Evolutionary conservation across 2,329 filamentous ascomycete genomes (phyloP), one percentile per base, ranked within the genome.

Genomic region (Lachnellula arida): DNA sequence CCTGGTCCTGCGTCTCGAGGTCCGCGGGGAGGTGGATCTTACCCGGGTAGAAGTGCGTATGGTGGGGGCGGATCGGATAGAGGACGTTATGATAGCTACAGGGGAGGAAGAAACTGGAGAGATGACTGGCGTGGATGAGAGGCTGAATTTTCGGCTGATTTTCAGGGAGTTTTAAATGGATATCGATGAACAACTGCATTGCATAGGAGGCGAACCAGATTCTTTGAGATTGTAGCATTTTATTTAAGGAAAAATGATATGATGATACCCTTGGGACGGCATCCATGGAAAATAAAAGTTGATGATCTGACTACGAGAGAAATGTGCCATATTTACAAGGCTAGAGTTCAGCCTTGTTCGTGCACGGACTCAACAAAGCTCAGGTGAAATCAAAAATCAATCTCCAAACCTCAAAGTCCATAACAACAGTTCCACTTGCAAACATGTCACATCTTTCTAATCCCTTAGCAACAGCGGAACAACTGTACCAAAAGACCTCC

Each of bases 401-500:
- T 9, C 17, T 42, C 17, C 39, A 15, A 15, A 15, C 17, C 39
- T 19, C 15, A 22, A 19, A 19, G 25, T 37, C 25, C 19, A 49
- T 32, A 32, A 11, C 28, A 32, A 32, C 28, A 32, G 28, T 32
- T 32, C 28, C 28, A 32, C 28, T 32, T 2, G 8, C 28, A 53
- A 59, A 7, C 5, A 85, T 85, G 82, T 73, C 80, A 32, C 80
- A 83, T 64, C 79, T 92, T 64, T 78, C 81, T 6, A 92, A 93
- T 60, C 82, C 88, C 22, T 78, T 93, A 49, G 88, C 86, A 15
- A 87, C 87, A 32, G 75, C 84, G n/a, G 79, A 81, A 35, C 89
- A 93, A 71, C 78, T 94, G 14, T 81, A 79, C 61, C 70, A 78
- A 68, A 74, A 81, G 66, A 68, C 80, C 63, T 70, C 79, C 56